Evolutionary conservation across 116 monocot species (phyloP), one percentile per base, ranked within the genome.

Genomic region (Dioscorea cayenensis): DNA sequence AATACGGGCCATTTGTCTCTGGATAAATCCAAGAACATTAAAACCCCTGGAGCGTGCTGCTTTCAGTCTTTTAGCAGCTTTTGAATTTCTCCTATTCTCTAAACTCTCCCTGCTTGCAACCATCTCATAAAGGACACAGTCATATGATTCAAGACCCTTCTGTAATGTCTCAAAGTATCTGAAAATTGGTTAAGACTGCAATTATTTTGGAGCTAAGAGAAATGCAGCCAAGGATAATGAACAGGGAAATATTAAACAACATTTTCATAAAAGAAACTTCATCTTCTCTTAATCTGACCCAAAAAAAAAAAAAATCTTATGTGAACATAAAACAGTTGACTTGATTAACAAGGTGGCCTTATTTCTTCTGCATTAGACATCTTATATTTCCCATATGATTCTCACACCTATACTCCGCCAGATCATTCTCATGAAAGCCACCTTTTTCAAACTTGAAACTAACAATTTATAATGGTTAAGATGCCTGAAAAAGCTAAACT

Each of bases 41-140:
- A 87, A 95, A 32, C 85, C 89, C 73, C 76, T 84, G 16, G 86
- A 86, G 25, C 81, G 83, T 73, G 85, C 82, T 76, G 89, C 52
- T 85, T 83, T 89, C 28, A 80, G 74, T 28, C 70, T 89, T 77
- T 74, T 88, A 36, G 58, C 49, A 60, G 64, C 25, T 25, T 9
- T 48, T 22, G 72, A 75, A 70, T 76, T 84, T 84, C 69, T 84
- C 71, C 76, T 87, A 48, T 85, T 85, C 66, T 89, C 89, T 68
- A 93, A 72, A 72, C 73, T 93, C 51, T 89, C 89, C 75, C 73
- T 82, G 71, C 89, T 89, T 28, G 87, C 77, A 7, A 95, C 89
- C 87, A 92, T 89, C 78, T 95, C 95, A 81, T 92, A 95, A 28
- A 95, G 82, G 66, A 95, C 87, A 77, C 89, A 92, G 50, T 95